Conservation (phyloP, 2,329 filamentous ascomycete species). For the Colletotrichum incanum region DNA sequence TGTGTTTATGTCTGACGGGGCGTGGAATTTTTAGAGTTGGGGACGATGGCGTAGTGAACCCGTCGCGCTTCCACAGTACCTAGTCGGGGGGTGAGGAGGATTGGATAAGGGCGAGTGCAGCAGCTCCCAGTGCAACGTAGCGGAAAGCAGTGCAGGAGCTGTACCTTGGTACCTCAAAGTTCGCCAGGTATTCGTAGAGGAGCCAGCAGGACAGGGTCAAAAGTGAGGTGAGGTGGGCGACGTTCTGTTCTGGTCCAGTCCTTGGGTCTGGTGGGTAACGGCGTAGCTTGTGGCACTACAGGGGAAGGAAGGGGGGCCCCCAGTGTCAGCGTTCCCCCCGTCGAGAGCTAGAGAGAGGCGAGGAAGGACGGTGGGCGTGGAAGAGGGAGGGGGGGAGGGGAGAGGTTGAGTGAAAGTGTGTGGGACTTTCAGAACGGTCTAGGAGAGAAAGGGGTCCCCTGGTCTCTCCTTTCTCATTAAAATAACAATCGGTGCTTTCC, state of each 20-base stretch:
- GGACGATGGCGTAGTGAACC: slow-evolving; percentile 41
- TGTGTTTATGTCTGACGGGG: slow-evolving; percentile 42
- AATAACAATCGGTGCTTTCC: slow-evolving; percentile 25
- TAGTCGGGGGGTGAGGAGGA: slow-evolving; percentile 12
- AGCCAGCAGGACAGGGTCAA: slow-evolving; percentile 3
- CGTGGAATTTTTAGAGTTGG: slow-evolving; percentile 44
- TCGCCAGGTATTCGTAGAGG: neutral
- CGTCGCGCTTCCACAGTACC: slow-evolving; percentile 36
- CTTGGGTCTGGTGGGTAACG: slow-evolving; percentile 20
- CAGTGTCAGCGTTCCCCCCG: slow-evolving; percentile 20
- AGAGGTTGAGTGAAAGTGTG: slow-evolving; percentile 16
- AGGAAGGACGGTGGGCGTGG: neutral
- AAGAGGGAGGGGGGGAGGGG: slow-evolving; percentile 22
- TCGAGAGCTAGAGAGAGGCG: slow-evolving; percentile 2
- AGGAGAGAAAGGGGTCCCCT: slow-evolving; percentile 39
- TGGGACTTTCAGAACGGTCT: slow-evolving; percentile 36
- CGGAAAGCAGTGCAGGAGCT: slow-evolving; percentile 1
- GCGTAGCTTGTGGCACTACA: slow-evolving; percentile 31
- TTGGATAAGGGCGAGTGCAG: slow-evolving; percentile 11
- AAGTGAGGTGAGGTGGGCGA: neutral
- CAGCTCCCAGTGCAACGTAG: slow-evolving; percentile 4
- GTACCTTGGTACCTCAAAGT: slow-evolving; percentile 5
- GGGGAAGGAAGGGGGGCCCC: slow-evolving; percentile 25
- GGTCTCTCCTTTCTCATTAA: slow-evolving; percentile 39
- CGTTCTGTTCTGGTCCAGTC: slow-evolving; percentile 4